Evolutionary conservation across 257 asterid species (phyloP).

Genomic region (Plectranthus barbatus): DNA sequence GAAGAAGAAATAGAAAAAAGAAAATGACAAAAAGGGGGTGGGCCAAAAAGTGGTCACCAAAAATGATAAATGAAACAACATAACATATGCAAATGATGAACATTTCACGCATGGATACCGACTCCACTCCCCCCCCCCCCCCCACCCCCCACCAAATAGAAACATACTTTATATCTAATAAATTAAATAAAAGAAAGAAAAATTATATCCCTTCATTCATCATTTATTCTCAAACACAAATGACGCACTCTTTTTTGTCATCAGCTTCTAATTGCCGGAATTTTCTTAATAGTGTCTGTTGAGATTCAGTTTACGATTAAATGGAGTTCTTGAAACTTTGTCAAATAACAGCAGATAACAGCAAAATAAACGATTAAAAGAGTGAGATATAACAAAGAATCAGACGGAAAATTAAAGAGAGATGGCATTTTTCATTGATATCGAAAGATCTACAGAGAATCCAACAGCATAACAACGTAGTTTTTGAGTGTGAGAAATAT

Average conservation of each 20-base stretch:
- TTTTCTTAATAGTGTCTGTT: not conserved
- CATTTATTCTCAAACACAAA: conserved; percentile 16
- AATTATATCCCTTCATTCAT: not conserved
- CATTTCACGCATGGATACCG: conserved; percentile 33
- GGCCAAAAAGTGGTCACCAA: conserved; percentile 22
- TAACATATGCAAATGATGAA: too few species aligned
- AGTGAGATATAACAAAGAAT: too few species aligned
- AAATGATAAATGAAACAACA: conserved; percentile 9
- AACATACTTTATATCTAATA: not conserved
- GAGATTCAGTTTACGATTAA: too few species aligned
- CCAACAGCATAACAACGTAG: too few species aligned
- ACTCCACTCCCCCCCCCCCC: not conserved
- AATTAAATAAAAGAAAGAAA: too few species aligned
- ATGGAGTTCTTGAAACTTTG: too few species aligned
- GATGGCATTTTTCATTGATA: too few species aligned
- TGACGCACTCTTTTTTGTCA: conserved; percentile 17
- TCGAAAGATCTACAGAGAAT: too few species aligned
- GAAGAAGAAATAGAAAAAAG: not conserved
- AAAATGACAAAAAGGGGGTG: conserved; percentile 19
- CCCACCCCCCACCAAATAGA: conserved; percentile 9
- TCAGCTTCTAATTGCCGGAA: conserved; percentile 3
- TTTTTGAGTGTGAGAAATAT: too few species aligned
- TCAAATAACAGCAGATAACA: too few species aligned
- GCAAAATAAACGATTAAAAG: too few species aligned
- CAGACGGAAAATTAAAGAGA: too few species aligned